Evolutionary conservation across 1,284 basidiomycete species (phyloP).

Genomic region (Cutaneotrichosporon sp.): DNA sequence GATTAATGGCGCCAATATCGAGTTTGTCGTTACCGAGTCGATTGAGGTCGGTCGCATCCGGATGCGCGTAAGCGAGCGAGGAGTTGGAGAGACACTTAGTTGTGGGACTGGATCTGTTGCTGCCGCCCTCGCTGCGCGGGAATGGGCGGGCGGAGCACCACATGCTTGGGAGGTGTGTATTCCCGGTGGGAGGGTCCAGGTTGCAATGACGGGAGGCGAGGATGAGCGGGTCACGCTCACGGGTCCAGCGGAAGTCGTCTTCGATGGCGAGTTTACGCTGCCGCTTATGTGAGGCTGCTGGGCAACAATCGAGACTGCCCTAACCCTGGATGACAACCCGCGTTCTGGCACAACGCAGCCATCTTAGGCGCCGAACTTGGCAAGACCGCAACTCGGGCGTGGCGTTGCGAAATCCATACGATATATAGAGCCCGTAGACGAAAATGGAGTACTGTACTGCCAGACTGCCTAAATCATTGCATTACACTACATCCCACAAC

Average conservation of each 20-base stretch:
- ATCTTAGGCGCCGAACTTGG: too few species aligned
- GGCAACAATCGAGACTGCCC: too few species aligned
- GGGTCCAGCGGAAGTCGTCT: background rate
- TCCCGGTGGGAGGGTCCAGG: background rate
- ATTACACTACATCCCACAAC: background rate
- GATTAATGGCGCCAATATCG: background rate
- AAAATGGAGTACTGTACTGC: background rate
- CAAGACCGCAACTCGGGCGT: too few species aligned
- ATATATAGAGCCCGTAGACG: too few species aligned
- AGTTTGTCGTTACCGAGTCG: background rate
- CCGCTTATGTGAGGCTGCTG: background rate
- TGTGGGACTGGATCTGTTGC: background rate
- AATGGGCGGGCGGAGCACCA: background rate
- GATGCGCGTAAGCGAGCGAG: constrained; percentile 1
- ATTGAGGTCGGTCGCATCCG: background rate
- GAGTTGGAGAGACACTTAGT: background rate
- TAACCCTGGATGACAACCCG: too few species aligned
- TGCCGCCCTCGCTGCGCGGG: background rate
- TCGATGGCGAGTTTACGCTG: background rate
- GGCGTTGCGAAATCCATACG: too few species aligned
- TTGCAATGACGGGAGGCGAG: background rate
- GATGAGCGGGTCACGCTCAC: background rate
- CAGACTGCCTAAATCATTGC: background rate
- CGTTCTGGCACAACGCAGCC: too few species aligned
- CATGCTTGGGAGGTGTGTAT: background rate